Base-by-base conservation (phyloP, 176 grass and related monocot genomes). In the Oryza meyeriana region DNA sequence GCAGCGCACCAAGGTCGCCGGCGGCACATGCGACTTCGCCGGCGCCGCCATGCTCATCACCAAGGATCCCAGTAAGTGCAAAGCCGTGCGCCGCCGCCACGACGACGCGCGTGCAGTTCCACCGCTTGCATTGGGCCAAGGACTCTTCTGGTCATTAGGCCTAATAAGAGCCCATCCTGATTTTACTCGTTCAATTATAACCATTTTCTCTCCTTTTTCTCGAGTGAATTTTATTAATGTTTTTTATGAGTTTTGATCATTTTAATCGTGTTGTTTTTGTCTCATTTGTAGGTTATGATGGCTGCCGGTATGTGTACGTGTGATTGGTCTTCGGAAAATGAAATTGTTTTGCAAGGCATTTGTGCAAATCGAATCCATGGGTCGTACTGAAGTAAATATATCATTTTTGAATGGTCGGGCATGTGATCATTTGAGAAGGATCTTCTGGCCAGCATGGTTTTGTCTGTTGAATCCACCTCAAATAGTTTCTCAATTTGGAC, bases 1-100 rank as follows among this genome's bases (percentile, higher is more conserved):
- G 90, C 88, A 91, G 85, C 74, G 79, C n/a, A 72, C 82, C 65
- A 93, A 91, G 91, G 88, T 72, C 50, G 72, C 74, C 71, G 84
- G 88, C 33, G 88, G 81, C 18, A 97, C 94, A 0, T 97, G 94
- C 79, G 86, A 93, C 84, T 97, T 97, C 79, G 88, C 80, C n/a
- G 94, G 91, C 64, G 84, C 83, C 26, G 91, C 94, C 58, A 88
- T 97, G 35, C 83, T 97, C 50, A 74, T 97, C 84, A 93, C 91
- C 69, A 85, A 33, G 47, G 91, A 97, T 66, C 94, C 86, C 25
- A 93, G 91, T 93, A 85, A 87, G 84, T 1, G 2, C 31, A 8
- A 1, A 4, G 28, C 12, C 33, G 31, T 35, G 64, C 30, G 2
- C 31, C 17, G 5, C 30, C 8, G 11, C 40, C 40, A 66, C 9